Evolutionary conservation across 176 grass and related monocot genomes (phyloP), one percentile per base, ranked within the genome.

Genomic region (Carex littledalei): DNA sequence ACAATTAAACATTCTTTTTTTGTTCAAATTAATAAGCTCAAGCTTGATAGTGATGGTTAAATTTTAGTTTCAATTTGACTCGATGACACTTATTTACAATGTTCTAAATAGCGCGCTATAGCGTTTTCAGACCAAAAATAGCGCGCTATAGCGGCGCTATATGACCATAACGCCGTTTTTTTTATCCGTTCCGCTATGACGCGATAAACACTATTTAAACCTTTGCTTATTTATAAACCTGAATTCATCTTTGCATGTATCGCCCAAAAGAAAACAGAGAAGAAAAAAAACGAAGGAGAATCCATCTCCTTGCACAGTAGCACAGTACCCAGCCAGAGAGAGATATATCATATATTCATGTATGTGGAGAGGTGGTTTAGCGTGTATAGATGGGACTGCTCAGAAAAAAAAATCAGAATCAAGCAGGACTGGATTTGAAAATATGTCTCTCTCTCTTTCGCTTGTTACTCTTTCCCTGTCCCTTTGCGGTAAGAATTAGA

Each of bases 361-460:
- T 20, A 79, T 3, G 26, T 5, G n/a, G 55, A 15, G 78, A 80
- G 29, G 29, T 62, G 21, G 37, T 60, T 31, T 83, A 29, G 41
- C 60, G 80, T 83, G 80, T 83, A 67, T 4, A 83, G 80, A 83
- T 83, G 80, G 80, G 80, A 83, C 80, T 83, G 80, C 59, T 83
- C 80, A 67, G 62, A 14, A 43, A 26, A 31, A 80, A 17, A 73
- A 43, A 50, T 52, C 58, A 66, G 80, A 65, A 82, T 82, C 60
- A 83, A 67, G 18, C 13, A 80, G 15, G 57, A 43, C 1, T 67
- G 80, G n/a, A 83, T 66, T 39, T 39, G 37, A 39, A 0, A 26
- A 26, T 26, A 1, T 26, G 0, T 39, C 37, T 39, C 37, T 29
- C 29, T 29, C 29, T 29, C 14, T 79, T 15, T 58, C 29, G 16